Base-by-base conservation (phyloP, 2,329 filamentous ascomycete genomes). In the Pseudophaeomoniella oleicola region DNA sequence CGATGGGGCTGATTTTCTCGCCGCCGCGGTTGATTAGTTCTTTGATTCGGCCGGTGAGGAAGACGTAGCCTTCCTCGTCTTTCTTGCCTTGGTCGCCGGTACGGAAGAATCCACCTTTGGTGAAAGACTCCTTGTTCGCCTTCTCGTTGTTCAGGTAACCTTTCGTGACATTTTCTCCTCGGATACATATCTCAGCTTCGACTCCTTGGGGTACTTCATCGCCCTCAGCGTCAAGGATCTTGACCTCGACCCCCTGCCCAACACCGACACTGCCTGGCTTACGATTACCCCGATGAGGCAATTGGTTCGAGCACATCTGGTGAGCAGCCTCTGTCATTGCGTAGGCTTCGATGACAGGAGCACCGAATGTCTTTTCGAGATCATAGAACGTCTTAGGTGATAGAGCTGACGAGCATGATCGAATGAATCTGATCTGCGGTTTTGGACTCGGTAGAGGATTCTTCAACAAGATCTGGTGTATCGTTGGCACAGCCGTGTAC, bases 401-500 rank as follows among this genome's bases (percentile, higher is more conserved):
- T 11, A 93, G 67, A 0, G 84, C 83, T 14, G 81, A 86, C 9
- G 82, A 88, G 63, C 85, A 92, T 11, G 83, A 90, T 45, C 85
- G 74, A 51, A 93, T 87, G 60, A 92, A 92, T 46, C 85, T 75
- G 50, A 93, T 90, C 12, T 67, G 55, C 2, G 82, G 82, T 39
- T 76, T 66, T 1, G 79, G 78, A 38, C 54, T 70, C 3, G 83
- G 85, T 3, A 72, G 56, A 4, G 80, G 75, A 46, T 71, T 76
- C 60, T 80, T 83, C 40, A 93, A 73, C 3, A 93, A 67, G 49
- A 93, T 88, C 53, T 90, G 84, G 57, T 92, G 85, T 53, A 93
- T 92, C 1, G 85, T 92, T 1, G 85, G 85, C n/a, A 90, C 85
- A 1, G 85, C 85, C 0, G 84, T 90, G 60, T 90, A 93, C 85